phyloP scores from a whole-genome alignment of 176 grass and related monocot species.

The Zea mays region Zm-B73-REFERENCE-NAM-5.0 NC_050105.1:55879501-55880000 shows the following conservation, averaged over 20 bases:
- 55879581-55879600: conserved; percentile 93
- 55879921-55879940: neutral
- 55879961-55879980: neutral
- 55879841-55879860: neutral
- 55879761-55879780: neutral
- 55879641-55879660: neutral
- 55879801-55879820: neutral
- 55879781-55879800: neutral
- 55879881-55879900: too few species aligned
- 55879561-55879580: conserved; percentile 99
- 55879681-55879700: neutral
- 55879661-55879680: neutral
- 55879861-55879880: neutral
- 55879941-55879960: neutral
- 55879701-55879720: neutral
- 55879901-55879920: neutral
- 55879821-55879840: neutral
- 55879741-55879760: neutral
- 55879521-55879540: conserved; percentile 83
- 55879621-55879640: conserved; percentile 11
- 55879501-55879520: conserved; percentile 84
- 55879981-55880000: conserved; percentile 1
- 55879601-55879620: conserved; percentile 76
- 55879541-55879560: conserved; percentile 91
- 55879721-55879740: neutral